phyloP scores from a whole-genome alignment of 495 filamentous ascomycete species.

The Staphylotrichum longicolle region DNA sequence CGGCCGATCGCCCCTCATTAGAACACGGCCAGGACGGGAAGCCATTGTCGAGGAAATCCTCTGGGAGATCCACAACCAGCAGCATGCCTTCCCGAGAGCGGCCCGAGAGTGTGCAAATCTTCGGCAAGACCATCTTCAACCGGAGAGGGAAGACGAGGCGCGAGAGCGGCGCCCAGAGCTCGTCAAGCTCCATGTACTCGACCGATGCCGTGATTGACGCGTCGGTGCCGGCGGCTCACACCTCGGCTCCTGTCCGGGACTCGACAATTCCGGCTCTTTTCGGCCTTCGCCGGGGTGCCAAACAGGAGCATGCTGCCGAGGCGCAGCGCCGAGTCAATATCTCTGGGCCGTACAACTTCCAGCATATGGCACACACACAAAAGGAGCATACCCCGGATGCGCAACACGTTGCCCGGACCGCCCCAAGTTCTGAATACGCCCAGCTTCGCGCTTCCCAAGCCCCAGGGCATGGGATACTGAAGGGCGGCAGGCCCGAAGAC shows the following conservation, averaged over 20 bases:
- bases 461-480: constrained; percentile 54
- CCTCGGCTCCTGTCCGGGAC: constrained; percentile 33
- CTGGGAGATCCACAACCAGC: constrained; percentile 46
- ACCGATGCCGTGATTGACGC: constrained; percentile 34
- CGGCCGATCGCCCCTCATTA: constrained; percentile 43
- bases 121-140: constrained; percentile 53
- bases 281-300: constrained; percentile 39
- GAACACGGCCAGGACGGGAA: constrained; percentile 42
- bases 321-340: constrained; percentile 52
- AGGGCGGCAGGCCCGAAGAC: constrained; percentile 62
- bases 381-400: constrained; percentile 61
- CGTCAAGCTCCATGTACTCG: constrained; percentile 43
- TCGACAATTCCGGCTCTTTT: constrained; percentile 46
- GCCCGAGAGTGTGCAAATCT: constrained; percentile 54
- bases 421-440: constrained; percentile 66
- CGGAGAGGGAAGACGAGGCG: constrained; percentile 43
- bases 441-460: constrained; percentile 66
- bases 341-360: constrained; percentile 84
- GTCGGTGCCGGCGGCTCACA: constrained; percentile 20
- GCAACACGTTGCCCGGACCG: constrained; percentile 54
- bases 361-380: constrained; percentile 77
- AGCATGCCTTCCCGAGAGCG: constrained; percentile 48
- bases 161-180: constrained; percentile 43
- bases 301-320: constrained; percentile 32
- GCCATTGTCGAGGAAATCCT: constrained; percentile 50